Base-by-base conservation (phyloP, 2,329 filamentous ascomycete genomes). In the Microsporum audouinii region DNA sequence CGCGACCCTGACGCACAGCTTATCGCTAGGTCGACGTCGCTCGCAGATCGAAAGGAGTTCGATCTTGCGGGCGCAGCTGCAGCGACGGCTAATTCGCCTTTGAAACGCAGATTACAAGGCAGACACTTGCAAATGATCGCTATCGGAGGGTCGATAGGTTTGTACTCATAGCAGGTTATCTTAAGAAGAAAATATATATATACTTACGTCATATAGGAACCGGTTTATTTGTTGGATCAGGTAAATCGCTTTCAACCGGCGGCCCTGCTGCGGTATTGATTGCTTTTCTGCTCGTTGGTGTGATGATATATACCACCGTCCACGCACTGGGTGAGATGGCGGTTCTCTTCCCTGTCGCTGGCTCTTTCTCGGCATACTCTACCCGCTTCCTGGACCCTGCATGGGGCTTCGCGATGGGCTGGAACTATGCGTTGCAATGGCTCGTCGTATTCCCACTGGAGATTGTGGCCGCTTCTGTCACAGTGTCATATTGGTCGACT, bases 371-470 rank as follows among this genome's bases (percentile, higher is more conserved):
- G 65, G 77, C 71, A 68, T 80, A 71, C 71, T 80, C 69, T 38
- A 61, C 64, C 43, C 64, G 65, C 12, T 69, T 67, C 47, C 70
- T 79, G 5, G 80, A 83, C 65, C 79, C 79, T 2, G 79, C 78
- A 0, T 68, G 79, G 56, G 76, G 76, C 2, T 78, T 78, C 66
- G 78, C 78, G 7, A 70, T 78, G 29, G 77, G 77, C n/a, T 79
- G 76, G 75, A 77, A 78, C 61, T 82, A 78, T 65, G 73, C 57
- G 65, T 58, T 43, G 65, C 87, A 91, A 73, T 95, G 90, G 90
- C 80, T 94, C 2, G 81, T 88, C 43, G 84, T 91, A 0, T 73
- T 95, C 29, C 90, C 90, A 0, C 79, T 95, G 57, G 84, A 87
- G 69, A 85, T 87, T 61, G 81, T 82, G 0, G 84, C 84, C 7